These are phyloP conservation scores for Fusarium algeriense DNA, from an alignment of 2,329 filamentous ascomycete genomes.

Conservation along the genomic window DNA sequence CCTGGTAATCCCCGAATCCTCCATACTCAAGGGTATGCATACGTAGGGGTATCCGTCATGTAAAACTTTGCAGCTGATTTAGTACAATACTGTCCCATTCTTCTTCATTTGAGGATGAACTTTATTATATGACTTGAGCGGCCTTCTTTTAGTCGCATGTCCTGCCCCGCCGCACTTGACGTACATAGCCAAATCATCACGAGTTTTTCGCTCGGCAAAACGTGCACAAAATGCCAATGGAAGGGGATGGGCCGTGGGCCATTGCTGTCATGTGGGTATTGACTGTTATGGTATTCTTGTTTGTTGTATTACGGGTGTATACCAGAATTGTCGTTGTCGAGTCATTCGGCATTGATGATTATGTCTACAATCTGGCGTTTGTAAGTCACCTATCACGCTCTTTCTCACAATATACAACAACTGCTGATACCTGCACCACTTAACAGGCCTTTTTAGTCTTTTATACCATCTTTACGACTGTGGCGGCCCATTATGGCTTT, in stretches of 20 bases:
- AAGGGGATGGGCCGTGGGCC: constrained; percentile 39
- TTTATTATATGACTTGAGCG: no score
- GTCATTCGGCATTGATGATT: constrained; percentile 51
- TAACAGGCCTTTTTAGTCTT: constrained; percentile 44
- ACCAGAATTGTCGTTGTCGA: constrained; percentile 50
- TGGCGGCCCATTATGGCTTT: constrained; percentile 51
- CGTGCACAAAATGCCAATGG: constrained; percentile 24
- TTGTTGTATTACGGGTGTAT: constrained; percentile 54
- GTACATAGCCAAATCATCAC: not conserved
- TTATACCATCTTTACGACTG: constrained; percentile 50
- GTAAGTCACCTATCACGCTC: constrained; percentile 3
- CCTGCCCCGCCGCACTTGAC: not conserved
- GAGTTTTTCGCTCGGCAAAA: not conserved
- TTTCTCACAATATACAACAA: not conserved
- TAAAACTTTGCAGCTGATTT: no score
- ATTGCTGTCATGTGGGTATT: constrained; percentile 48
- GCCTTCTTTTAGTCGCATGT: not conserved
- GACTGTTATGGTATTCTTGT: constrained; percentile 42
- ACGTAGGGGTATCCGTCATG: no score
- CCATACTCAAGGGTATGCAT: no score
- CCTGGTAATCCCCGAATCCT: no score
- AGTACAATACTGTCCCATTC: no score
- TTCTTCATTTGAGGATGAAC: no score
- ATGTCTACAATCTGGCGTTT: constrained; percentile 48
- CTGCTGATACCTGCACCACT: not conserved